phyloP scores from a whole-genome alignment of 345 rosid genomes.

The Salix suchowensis region DNA sequence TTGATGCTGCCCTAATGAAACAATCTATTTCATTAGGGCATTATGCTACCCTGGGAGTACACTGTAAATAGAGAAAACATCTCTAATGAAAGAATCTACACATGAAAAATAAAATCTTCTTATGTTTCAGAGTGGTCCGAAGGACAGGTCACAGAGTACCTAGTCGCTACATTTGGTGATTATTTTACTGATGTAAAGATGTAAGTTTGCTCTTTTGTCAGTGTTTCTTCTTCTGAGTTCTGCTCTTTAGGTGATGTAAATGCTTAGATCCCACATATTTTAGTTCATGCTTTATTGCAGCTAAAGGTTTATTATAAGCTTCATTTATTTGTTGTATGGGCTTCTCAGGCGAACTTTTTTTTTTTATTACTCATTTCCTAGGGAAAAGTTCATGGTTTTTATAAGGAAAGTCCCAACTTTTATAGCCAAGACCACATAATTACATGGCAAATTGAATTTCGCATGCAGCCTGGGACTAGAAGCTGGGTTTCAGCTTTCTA shows the following conservation, averaged over 20 bases:
- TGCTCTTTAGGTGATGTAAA: neutral
- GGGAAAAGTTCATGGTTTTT: neutral
- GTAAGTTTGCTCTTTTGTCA: slow-evolving; percentile 45
- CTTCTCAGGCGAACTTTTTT: neutral
- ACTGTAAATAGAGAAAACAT: neutral
- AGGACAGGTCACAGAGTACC: slow-evolving; percentile 91
- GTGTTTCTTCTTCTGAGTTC: neutral
- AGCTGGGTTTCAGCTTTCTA: neutral
- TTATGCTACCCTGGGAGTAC: neutral
- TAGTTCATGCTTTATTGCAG: neutral
- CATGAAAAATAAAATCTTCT: neutral
- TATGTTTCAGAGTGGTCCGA: slow-evolving; percentile 81
- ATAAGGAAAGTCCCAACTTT: neutral
- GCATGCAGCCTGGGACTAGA: neutral
- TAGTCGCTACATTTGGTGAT: slow-evolving; percentile 92
- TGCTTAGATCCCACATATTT: neutral
- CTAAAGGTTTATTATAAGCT: neutral
- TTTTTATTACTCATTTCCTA: neutral
- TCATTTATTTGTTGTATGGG: neutral
- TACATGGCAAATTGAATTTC: neutral
- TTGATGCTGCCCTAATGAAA: neutral
- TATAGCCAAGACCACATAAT: neutral
- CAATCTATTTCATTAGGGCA: neutral
- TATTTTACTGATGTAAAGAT: slow-evolving; percentile 92
- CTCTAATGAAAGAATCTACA: neutral